Percentiles rank a stretch among this genome's conserved stretches.
Conservation (phyloP, 2,329 filamentous ascomycete species). For the Myrmaecium sp. region DNA sequence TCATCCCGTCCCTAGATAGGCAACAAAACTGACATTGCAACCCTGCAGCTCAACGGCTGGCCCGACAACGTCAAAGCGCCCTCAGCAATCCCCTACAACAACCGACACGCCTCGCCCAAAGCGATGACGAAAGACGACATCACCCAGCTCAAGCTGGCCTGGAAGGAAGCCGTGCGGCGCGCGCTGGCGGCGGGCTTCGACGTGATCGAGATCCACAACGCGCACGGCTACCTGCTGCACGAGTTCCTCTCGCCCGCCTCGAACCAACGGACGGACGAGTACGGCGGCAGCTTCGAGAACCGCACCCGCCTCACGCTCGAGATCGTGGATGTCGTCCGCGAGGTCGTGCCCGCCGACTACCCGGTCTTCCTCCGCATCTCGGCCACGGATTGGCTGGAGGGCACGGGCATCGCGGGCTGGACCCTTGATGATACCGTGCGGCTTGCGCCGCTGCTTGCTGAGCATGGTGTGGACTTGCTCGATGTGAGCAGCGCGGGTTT, state of each 20-base stretch:
- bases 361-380: constrained; percentile 58
- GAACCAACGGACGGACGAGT: constrained; percentile 53
- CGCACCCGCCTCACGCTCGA: constrained; percentile 52
- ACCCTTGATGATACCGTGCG: constrained; percentile 44
- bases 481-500: constrained; percentile 70
- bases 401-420: constrained; percentile 45
- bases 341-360: constrained; percentile 45
- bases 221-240: constrained; percentile 62
- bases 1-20: background rate
- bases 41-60: constrained; percentile 32
- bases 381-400: constrained; percentile 62
- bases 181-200: constrained; percentile 48
- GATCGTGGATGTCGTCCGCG: constrained; percentile 43
- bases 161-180: constrained; percentile 41
- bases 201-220: constrained; percentile 63
- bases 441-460: constrained; percentile 51
- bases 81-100: constrained; percentile 43
- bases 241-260: constrained; percentile 50
- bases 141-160: constrained; percentile 43
- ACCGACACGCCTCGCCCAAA: constrained; percentile 43
- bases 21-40: constrained; percentile 1
- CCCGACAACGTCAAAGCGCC: constrained; percentile 38
- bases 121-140: constrained; percentile 57
- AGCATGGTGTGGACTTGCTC: constrained; percentile 61
- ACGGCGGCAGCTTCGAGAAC: constrained; percentile 57